phyloP scores from a whole-genome alignment of 805 yeast genomes.

The Limtongozyma cylindracea region DNA sequence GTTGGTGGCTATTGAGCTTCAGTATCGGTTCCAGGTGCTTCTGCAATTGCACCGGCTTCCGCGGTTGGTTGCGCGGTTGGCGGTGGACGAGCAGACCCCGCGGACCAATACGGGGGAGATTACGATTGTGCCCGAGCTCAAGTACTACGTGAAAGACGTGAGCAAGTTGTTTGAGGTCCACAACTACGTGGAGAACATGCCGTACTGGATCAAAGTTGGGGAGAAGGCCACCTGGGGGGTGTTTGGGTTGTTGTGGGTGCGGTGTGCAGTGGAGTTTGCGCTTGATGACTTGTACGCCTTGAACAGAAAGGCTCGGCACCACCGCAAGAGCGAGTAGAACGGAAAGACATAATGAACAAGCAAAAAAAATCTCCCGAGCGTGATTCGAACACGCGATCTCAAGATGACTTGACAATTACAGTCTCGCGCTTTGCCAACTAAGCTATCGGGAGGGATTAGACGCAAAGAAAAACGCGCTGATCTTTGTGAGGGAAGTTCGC shows the following conservation, averaged over 20 bases:
- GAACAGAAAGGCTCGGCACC: too few species aligned
- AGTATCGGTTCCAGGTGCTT: slow-evolving; percentile 61
- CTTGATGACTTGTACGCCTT: slow-evolving; percentile 46
- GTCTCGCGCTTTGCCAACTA: too few species aligned
- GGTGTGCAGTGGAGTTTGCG: slow-evolving; percentile 78
- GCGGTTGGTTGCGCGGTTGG: slow-evolving; percentile 41
- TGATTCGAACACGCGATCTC: too few species aligned
- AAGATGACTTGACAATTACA: too few species aligned
- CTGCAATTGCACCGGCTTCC: slow-evolving; percentile 59
- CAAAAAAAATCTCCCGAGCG: too few species aligned
- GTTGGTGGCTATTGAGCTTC: slow-evolving; percentile 61
- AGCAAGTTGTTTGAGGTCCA: slow-evolving; percentile 61
- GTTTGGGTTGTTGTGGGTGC: slow-evolving; percentile 57
- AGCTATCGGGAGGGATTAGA: slow-evolving; percentile 1
- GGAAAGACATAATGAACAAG: too few species aligned
- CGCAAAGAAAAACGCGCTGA: background rate
- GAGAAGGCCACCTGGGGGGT: slow-evolving; percentile 89
- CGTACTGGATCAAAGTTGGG: slow-evolving; percentile 79
- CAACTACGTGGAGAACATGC: slow-evolving; percentile 42
- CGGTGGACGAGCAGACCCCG: slow-evolving; percentile 76
- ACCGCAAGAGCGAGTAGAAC: too few species aligned
- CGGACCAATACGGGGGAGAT: slow-evolving; percentile 46
- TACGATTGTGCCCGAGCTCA: slow-evolving; percentile 72
- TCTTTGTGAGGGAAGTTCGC: background rate
- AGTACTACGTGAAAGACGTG: slow-evolving; percentile 42